Evolutionary conservation across 306 rosid genomes (phyloP).

Genomic region (Quercus bicolor): DNA sequence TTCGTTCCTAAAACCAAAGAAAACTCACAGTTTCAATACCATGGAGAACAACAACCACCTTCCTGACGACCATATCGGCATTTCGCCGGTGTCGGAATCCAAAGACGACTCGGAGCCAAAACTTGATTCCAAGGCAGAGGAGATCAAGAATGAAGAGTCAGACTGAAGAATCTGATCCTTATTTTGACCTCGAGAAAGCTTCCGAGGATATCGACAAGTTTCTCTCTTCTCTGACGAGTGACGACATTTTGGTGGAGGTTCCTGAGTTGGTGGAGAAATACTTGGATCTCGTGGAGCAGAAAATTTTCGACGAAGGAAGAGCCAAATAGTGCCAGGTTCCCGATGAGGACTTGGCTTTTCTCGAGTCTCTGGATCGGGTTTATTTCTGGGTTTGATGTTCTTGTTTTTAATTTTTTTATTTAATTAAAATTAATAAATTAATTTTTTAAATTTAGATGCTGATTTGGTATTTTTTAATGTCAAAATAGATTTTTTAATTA

Average conservation of each 20-base stretch:
- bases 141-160: slow-evolving; percentile 9
- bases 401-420: too few species aligned
- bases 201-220: slow-evolving; percentile 39
- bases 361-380: slow-evolving; percentile 42
- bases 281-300: slow-evolving; percentile 46
- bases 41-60: slow-evolving; percentile 47
- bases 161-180: slow-evolving; percentile 12
- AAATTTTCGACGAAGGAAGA: slow-evolving; percentile 21
- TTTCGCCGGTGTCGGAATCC: not conserved
- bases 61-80: slow-evolving; percentile 13
- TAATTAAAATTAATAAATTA: too few species aligned
- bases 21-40: slow-evolving; percentile 20
- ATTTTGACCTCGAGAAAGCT: slow-evolving; percentile 16
- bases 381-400: not conserved
- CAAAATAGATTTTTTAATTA: too few species aligned
- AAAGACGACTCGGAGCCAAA: not conserved
- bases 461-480: too few species aligned
- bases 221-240: slow-evolving; percentile 6
- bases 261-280: slow-evolving; percentile 37
- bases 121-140: not conserved
- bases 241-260: slow-evolving; percentile 34
- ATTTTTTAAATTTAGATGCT: too few species aligned
- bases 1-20: slow-evolving; percentile 2
- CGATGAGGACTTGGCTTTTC: slow-evolving; percentile 37
- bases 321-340: slow-evolving; percentile 31